Evolutionary conservation across 805 yeast genomes (phyloP), one percentile per base, ranked within the genome.

Genomic region (Yarrowia sp.): DNA sequence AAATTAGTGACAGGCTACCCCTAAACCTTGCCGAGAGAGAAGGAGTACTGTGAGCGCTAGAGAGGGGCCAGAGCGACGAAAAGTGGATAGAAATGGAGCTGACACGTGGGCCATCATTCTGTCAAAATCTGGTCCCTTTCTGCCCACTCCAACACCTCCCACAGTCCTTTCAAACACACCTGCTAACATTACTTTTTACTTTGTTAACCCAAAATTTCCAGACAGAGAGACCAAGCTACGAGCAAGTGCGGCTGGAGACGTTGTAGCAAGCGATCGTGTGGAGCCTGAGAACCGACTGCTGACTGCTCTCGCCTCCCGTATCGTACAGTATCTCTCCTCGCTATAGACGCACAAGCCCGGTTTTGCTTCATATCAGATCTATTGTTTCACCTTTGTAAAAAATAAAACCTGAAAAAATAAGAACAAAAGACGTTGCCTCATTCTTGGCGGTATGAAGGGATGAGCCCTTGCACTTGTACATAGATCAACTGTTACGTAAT

Each of bases 1-100:
- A 55, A 55, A 7, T 55, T 55, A 55, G 61, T 38, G 43, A 52
- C 56, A 36, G 30, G 24, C 56, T 33, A 34, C 60, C 60, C 60
- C 44, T 15, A 55, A 38, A 15, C 4, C 4, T 6, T 6, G 55
- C 9, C 38, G 53, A 47, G 36, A 34, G 38, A 9, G 10, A 9
- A 9, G 13, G 38, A 10, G 13, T 39, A 39, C 12, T 13, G 10
- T 4, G 42, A 13, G 40, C 12, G 12, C 3, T 34, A 12, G 13
- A 34, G 7, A 12, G 13, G 9, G 9, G 38, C 38, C 7, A 34
- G 13, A 9, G 5, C 5, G 38, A 9, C 7, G 38, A 12, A 33
- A 49, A 49, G 24, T 12, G 14, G 5, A 6, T 12, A 3, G 12
- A 17, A 34, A 17, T 33, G 40, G 19, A 34, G 24, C 39, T 15